phyloP scores from a whole-genome alignment of 345 rosid species.

The Moringa oleifera region DNA sequence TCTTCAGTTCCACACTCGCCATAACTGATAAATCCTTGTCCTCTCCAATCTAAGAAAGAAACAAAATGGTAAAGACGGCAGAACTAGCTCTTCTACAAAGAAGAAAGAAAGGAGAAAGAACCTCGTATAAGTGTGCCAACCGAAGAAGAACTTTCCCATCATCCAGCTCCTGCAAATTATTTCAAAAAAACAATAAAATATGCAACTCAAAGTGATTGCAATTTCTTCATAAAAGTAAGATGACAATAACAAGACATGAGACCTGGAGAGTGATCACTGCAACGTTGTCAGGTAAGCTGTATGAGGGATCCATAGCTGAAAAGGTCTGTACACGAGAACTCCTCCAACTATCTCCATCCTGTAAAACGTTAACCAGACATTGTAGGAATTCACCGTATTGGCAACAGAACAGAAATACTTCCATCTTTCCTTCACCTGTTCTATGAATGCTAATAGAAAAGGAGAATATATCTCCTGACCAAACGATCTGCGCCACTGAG shows the following conservation, averaged over 20 bases:
- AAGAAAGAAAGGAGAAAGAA: slow-evolving; percentile 17
- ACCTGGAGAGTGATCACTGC: slow-evolving; percentile 88
- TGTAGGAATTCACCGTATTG: not conserved
- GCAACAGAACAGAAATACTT: not conserved
- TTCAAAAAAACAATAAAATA: too few relatives aligned
- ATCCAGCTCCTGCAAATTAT: slow-evolving; percentile 60
- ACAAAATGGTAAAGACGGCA: not conserved
- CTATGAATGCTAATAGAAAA: slow-evolving; percentile 72
- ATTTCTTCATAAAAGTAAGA: too few relatives aligned
- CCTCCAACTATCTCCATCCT: slow-evolving; percentile 65
- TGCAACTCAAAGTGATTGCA: not conserved
- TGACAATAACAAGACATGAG: not conserved
- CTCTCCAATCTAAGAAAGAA: slow-evolving; percentile 34
- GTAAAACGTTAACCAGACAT: slow-evolving; percentile 2
- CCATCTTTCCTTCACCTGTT: slow-evolving; percentile 44
- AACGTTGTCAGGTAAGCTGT: slow-evolving; percentile 71
- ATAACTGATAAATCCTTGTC: slow-evolving; percentile 68
- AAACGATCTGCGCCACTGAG: slow-evolving; percentile 87
- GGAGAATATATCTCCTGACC: slow-evolving; percentile 98
- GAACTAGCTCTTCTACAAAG: not conserved
- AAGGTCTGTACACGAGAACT: slow-evolving; percentile 52
- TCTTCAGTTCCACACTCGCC: slow-evolving; percentile 62
- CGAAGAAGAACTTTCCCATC: slow-evolving; percentile 76
- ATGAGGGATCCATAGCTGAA: slow-evolving; percentile 73
- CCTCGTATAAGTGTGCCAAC: slow-evolving; percentile 88